Percentiles rank a stretch among this genome's conserved stretches.
Conservation (phyloP, 441 rosid species). For the Populus hybrid region DNA sequence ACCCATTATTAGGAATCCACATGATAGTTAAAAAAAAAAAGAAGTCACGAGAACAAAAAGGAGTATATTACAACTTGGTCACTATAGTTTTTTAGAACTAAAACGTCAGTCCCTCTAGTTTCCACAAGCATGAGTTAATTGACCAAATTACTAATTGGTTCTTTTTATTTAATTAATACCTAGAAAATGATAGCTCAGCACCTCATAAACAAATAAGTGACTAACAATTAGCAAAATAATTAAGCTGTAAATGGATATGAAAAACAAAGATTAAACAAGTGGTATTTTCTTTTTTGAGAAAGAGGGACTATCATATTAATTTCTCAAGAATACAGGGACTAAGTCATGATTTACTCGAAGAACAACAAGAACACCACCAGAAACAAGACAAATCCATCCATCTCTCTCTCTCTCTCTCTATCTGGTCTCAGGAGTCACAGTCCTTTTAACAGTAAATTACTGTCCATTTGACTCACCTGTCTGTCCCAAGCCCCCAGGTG, state of each 20-base stretch:
- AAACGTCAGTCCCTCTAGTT: background rate
- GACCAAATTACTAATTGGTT: too few relatives aligned
- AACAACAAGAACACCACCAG: background rate
- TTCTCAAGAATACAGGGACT: background rate
- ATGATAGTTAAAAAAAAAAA: too few relatives aligned
- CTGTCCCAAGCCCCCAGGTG: constrained; percentile 20
- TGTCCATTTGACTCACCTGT: constrained; percentile 36
- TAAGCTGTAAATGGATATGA: background rate
- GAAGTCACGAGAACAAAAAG: background rate
- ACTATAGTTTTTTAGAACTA: too few relatives aligned
- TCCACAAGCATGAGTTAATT: background rate
- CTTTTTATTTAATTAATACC: too few relatives aligned
- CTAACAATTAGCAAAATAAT: too few relatives aligned
- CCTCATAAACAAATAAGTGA: too few relatives aligned
- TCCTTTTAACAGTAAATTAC: constrained; percentile 22
- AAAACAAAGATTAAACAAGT: background rate
- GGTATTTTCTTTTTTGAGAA: background rate
- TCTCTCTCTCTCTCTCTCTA: constrained; percentile 8
- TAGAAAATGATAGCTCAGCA: too few relatives aligned
- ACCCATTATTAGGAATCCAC: background rate
- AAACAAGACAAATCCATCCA: constrained; percentile 21
- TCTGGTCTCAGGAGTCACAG: constrained; percentile 23
- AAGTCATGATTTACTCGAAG: background rate
- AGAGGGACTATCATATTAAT: background rate
- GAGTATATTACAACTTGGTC: background rate